These are phyloP conservation scores for Chaetomium sp. DNA, from an alignment of 2,329 filamentous ascomycete species.

Conservation along the genomic window DNA sequence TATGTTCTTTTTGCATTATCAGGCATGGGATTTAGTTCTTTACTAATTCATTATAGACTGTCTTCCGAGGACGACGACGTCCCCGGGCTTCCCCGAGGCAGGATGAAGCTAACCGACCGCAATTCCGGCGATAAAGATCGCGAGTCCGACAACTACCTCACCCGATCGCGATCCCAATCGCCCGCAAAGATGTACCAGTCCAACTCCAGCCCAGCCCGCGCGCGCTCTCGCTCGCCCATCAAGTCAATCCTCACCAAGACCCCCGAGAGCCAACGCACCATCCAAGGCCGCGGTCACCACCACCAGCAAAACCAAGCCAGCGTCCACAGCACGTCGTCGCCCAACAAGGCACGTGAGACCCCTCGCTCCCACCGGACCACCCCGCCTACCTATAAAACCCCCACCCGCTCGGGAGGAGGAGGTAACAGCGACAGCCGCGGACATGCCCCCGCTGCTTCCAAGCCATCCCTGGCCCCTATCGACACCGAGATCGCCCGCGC, in stretches of 20 bases:
- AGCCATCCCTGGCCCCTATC: conserved; percentile 4
- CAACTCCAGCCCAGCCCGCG: conserved; percentile 2
- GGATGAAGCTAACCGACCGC: neutral
- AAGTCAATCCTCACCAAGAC: conserved; percentile 13
- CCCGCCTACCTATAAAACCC: neutral
- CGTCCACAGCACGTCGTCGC: no score
- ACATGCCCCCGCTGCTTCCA: no score
- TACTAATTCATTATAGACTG: conserved; percentile 6
- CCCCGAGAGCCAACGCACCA: conserved; percentile 5
- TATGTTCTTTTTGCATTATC: conserved; percentile 25
- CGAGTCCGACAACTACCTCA: neutral
- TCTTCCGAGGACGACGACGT: conserved; percentile 11
- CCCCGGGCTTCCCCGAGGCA: conserved; percentile 1
- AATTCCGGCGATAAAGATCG: neutral
- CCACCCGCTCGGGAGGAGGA: neutral
- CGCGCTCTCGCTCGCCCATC: conserved; percentile 21
- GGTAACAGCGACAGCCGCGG: neutral
- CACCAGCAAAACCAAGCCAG: neutral
- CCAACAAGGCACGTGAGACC: conserved; percentile 7
- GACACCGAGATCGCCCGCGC: conserved; percentile 14
- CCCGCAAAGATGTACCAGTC: conserved; percentile 9
- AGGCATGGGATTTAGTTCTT: neutral
- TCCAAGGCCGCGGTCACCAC: neutral
- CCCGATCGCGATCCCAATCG: conserved; percentile 13
- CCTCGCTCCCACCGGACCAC: neutral